Percentiles rank a stretch among this genome's conserved stretches.
phyloP scores from a whole-genome alignment of 176 grass and related monocot species.

The Pharus latifolius region DNA sequence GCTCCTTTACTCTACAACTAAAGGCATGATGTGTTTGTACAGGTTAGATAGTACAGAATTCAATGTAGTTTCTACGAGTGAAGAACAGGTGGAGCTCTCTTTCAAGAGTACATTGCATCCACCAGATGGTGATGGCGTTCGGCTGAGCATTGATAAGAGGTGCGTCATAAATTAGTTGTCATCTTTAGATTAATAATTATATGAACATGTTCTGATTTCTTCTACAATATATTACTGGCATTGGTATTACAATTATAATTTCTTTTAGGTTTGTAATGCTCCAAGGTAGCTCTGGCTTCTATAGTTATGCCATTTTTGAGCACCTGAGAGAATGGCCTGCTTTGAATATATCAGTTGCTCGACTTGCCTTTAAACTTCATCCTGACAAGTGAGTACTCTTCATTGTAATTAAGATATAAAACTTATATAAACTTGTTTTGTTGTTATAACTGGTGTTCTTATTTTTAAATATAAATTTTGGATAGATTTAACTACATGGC shows the following conservation, averaged over 20 bases:
- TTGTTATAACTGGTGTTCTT: too few relatives aligned
- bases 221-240: background rate
- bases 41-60: constrained; percentile 53
- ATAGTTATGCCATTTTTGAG: constrained; percentile 59
- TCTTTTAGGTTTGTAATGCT: constrained; percentile 57
- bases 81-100: constrained; percentile 58
- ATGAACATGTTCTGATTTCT: background rate
- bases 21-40: background rate
- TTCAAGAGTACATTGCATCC: constrained; percentile 52
- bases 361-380: constrained; percentile 49
- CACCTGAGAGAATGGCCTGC: constrained; percentile 27
- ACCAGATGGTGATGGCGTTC: constrained; percentile 3
- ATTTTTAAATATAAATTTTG: background rate
- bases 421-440: too few relatives aligned
- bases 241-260: too few relatives aligned
- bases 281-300: constrained; percentile 64
- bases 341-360: constrained; percentile 26
- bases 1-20: too few relatives aligned
- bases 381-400: constrained; percentile 19
- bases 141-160: constrained; percentile 56
- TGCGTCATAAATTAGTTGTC: background rate
- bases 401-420: too few relatives aligned
- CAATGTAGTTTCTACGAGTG: constrained; percentile 18
- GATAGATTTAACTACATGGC: constrained; percentile 79
- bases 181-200: too few relatives aligned